Evolutionary conservation across 2,329 filamentous ascomycete species (phyloP).

Genomic region (Geoglossum cookeanum): DNA sequence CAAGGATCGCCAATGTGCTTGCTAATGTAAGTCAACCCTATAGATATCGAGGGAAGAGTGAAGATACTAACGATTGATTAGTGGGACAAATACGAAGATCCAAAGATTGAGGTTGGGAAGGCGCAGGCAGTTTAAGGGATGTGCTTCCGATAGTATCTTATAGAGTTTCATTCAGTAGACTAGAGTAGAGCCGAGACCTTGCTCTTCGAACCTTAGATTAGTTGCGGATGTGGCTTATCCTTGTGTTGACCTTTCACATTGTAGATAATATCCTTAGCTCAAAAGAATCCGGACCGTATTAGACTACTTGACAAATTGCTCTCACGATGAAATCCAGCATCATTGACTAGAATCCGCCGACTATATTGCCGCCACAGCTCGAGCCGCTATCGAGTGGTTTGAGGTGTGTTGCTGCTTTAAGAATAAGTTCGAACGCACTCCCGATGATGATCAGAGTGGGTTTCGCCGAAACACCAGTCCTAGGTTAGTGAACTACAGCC

Average conservation of each 20-base stretch:
- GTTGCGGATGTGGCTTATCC: neutral
- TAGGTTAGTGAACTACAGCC: too few relatives aligned
- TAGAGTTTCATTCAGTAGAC: neutral
- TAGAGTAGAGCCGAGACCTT: neutral
- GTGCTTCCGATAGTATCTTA: neutral
- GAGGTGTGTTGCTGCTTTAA: neutral
- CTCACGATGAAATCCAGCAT: too few relatives aligned
- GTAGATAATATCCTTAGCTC: neutral
- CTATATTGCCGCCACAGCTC: too few relatives aligned
- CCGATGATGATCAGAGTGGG: neutral
- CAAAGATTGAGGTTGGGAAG: conserved; percentile 2
- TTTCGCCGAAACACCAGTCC: too few relatives aligned
- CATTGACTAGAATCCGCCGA: too few relatives aligned
- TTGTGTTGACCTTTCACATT: neutral
- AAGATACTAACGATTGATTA: neutral
- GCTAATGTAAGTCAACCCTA: conserved; percentile 37
- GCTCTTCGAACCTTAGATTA: neutral
- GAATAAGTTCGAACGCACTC: neutral
- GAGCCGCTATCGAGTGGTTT: neutral
- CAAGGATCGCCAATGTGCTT: conserved; percentile 57
- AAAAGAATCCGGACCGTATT: neutral
- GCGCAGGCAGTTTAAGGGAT: neutral
- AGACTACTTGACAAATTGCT: neutral
- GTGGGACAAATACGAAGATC: conserved; percentile 50
- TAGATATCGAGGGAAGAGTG: neutral